Evolutionary conservation across 176 grass and related monocot species (phyloP), one percentile per base, ranked within the genome.

Genomic region (Raddia guianensis): DNA sequence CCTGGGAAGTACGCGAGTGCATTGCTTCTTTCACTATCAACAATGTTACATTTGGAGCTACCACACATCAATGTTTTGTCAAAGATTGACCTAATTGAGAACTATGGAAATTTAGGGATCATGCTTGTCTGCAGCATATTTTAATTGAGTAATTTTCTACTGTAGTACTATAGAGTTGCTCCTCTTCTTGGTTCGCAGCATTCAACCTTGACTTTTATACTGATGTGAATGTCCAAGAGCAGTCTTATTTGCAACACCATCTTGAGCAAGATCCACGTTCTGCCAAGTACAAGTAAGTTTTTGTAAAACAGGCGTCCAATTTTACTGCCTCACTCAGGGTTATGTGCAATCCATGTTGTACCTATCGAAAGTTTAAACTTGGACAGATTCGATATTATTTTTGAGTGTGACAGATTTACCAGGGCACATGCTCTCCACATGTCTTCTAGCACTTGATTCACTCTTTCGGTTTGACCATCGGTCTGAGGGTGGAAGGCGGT

Each of bases 1-100:
- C 95, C 92, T 85, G 95, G 95, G 61, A 98, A 98, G 77, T 98
- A 98, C 91, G 87, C 95, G 15, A 95, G 92, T 84, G 95, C 95
- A 63, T 89, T 95, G 75, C 88, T 98, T 72, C 92, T 98, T 68
- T 93, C 92, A 27, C 86, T 98, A 54, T 93, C 95, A 69, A 94
- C 95, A n/a, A 93, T 98, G 95, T 7, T 98, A 78, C 92, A 98
- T 80, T 77, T 98, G 56, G 92, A 94, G 72, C 79, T 98, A 27
- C 92, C 95, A 45, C 95, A 98, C 79, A 91, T 98, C 59, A 98
- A 95, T 79, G 92, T 98, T 62, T 75, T 98, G 66, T 98, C 95
- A 48, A 98, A 98, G 91, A 98, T 98, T 66, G 95, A 98, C 79
- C 92, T 98, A 11, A 93, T 98, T 66, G 92, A 93, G 66, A 94